Conservation (phyloP, 306 rosid genomes). For the Dalbergia cultrata region DNA sequence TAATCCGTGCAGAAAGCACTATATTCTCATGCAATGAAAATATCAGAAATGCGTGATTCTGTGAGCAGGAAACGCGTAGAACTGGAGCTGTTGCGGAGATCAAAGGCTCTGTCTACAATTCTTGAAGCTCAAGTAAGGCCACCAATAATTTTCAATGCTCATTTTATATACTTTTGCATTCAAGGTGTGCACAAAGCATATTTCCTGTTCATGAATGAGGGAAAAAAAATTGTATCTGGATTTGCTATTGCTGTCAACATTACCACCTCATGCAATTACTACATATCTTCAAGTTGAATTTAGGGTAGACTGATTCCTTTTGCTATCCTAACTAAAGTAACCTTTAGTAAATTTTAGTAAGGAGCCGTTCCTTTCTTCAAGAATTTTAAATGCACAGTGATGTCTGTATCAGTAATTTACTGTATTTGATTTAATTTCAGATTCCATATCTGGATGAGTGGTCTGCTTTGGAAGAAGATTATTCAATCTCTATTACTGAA, state of each 20-base stretch:
- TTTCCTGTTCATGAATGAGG: conserved; percentile 6
- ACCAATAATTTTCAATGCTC: conserved; percentile 11
- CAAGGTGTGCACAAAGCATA: conserved; percentile 26
- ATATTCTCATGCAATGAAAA: conserved; percentile 63
- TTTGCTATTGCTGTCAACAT: conserved; percentile 4
- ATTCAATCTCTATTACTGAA: conserved; percentile 69
- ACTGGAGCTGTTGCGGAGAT: conserved; percentile 70
- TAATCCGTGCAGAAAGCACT: conserved; percentile 68
- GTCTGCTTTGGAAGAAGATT: conserved; percentile 70
- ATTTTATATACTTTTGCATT: conserved; percentile 27
- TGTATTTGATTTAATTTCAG: conserved; percentile 54
- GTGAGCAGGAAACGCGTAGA: conserved; percentile 67
- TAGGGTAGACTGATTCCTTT: conserved; percentile 1
- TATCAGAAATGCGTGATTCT: conserved; percentile 68
- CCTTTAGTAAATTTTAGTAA: conserved; percentile 3
- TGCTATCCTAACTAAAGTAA: conserved; percentile 1
- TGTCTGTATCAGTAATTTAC: conserved; percentile 25
- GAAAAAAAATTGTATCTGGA: not conserved
- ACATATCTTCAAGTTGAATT: conserved; percentile 25
- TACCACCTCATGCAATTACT: conserved; percentile 13
- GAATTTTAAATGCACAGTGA: conserved; percentile 7
- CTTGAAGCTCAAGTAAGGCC: conserved; percentile 82
- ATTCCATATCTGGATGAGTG: conserved; percentile 80
- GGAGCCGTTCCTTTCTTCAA: conserved; percentile 24
- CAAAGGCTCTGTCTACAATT: conserved; percentile 63